Base-by-base conservation (phyloP, 768 basidiomycete genomes). In the Kwoniella sp. region DNA sequence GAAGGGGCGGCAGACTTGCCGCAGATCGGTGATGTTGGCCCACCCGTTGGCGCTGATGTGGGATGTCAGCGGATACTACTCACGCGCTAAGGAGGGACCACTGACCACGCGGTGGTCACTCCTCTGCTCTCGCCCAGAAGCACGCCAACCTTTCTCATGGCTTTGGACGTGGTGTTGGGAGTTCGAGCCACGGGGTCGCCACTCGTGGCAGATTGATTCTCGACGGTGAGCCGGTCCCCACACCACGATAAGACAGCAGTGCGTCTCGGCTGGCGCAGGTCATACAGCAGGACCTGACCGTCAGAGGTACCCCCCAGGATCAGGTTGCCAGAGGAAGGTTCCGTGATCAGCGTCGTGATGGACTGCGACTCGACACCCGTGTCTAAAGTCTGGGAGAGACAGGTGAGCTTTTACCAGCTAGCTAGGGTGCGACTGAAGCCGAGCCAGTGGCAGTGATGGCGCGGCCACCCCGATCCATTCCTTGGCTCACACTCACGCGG, bases 311-410 rank as follows among this genome's bases (percentile, higher is more conserved):
- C 69, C 9, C 45, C 39, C 10, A 65, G 23, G 15, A 67, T 31
- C 15, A 70, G 33, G 31, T 70, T 67, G 5, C 69, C 69, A 1
- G 56, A 60, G 20, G 65, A 53, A 9, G 69, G 69, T 43, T 70
- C 69, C 15, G 60, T 62, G 25, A 54, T 60, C 10, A 70, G 28
- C 5, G 61, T 53, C 0, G 56, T 65, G 7, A 62, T 20, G 37
- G n/a, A n/a, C n/a, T n/a, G n/a, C n/a, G n/a, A n/a, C n/a, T n/a
- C n/a, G n/a, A n/a, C n/a, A n/a, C n/a, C n/a, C n/a, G n/a, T n/a
- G n/a, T n/a, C n/a, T n/a, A n/a, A n/a, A n/a, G n/a, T n/a, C n/a
- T n/a, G n/a, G n/a, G n/a, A n/a, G n/a, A n/a, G n/a, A n/a, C n/a
- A n/a, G n/a, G n/a, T n/a, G n/a, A n/a, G n/a, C n/a, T n/a, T n/a